Evolutionary conservation across 2,329 filamentous ascomycete genomes (phyloP), one percentile per base, ranked within the genome.

Genomic region (Fonsecaea erecta): DNA sequence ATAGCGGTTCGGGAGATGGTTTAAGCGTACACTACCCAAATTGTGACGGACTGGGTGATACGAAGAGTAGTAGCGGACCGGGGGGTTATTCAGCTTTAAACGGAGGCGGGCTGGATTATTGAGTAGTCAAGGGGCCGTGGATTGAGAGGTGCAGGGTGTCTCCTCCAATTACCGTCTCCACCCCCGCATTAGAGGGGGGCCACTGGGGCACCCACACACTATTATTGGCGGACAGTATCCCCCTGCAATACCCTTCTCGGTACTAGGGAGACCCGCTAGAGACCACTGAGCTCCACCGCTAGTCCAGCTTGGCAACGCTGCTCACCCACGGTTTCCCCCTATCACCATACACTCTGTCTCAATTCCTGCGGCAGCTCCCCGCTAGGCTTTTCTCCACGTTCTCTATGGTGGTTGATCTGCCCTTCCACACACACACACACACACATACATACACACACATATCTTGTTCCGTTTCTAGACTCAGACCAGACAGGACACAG

Each of bases 11-110:
- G 63, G 63, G 56, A 34, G 40, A 65, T 62, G 34, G 52, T 65
- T 65, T 65, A 65, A 53, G 63, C 63, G 48, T 62, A 62, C 63
- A 28, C 1, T 6, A 21, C n/a, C n/a, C 11, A 32, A 56, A 34
- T 52, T 11, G 46, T 37, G 21, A 26, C 62, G 52, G n/a, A 7
- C 32, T n/a, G n/a, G n/a, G 3, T 21, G 30, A 28, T 32, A 53
- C 16, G 28, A 55, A 16, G 30, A 40, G 5, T 30, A 11, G 34
- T 56, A 8, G 18, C 18, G 8, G 12, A 18, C n/a, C n/a, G n/a
- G n/a, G 43, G 43, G 43, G 43, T 48, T 24, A 24, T 48, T 48
- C 43, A 48, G 43, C 43, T 48, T 48, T 43, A 1, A 6, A 7
- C n/a, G n/a, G 37, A 18, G 40, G 18, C 18, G 18, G 43, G 43